Percentiles rank a stretch among this genome's conserved stretches.
Conservation (phyloP, 139 green algal species). For the Penium margaritaceum region DNA sequence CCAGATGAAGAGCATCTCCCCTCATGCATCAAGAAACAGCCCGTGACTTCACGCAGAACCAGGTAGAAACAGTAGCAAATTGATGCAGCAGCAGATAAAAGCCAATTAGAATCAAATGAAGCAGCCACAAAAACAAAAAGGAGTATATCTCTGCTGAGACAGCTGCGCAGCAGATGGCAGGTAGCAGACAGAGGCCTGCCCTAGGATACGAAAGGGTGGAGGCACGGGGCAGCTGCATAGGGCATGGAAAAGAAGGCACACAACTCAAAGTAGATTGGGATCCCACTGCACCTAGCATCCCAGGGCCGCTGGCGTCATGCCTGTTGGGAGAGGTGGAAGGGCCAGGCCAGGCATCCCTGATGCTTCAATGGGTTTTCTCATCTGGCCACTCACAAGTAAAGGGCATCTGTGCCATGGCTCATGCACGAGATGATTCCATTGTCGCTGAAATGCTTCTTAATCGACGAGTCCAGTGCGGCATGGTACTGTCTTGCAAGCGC, state of each 20-base stretch:
- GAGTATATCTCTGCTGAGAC: too few relatives aligned
- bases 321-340: not conserved
- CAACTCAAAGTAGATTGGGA: not conserved
- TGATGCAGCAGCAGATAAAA: constrained; percentile 11
- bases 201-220: too few relatives aligned
- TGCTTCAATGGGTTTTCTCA: not conserved
- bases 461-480: constrained; percentile 55
- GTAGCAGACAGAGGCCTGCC: too few relatives aligned
- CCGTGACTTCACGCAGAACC: too few relatives aligned
- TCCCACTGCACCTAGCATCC: not conserved
- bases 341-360: not conserved
- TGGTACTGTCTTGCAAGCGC: constrained; percentile 35
- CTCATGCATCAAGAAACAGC: too few relatives aligned
- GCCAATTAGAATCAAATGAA: too few relatives aligned
- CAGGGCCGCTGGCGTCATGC: not conserved
- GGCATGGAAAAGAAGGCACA: not conserved
- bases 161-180: too few relatives aligned
- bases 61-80: too few relatives aligned
- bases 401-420: constrained; percentile 90
- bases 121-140: too few relatives aligned
- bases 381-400: constrained; percentile 53
- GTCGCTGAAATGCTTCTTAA: constrained; percentile 66
- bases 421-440: constrained; percentile 96
- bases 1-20: too few relatives aligned
- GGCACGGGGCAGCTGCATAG: too few relatives aligned